phyloP scores from a whole-genome alignment of 768 basidiomycete species.

The Boletus edulis region DNA sequence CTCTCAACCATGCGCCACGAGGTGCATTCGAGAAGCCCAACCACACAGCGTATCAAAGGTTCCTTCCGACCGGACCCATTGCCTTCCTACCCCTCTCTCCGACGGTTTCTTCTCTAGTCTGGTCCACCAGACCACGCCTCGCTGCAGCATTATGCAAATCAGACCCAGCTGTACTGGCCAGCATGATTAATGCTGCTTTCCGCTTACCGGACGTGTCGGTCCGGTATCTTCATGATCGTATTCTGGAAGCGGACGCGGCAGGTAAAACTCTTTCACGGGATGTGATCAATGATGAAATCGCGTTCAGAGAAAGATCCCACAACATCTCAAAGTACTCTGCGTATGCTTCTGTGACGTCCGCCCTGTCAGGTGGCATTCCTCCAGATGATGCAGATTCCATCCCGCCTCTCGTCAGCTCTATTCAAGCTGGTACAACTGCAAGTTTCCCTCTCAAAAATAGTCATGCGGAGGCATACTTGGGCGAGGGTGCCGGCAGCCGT shows the following conservation, averaged over 20 bases:
- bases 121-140: constrained; percentile 82
- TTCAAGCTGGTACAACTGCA: constrained; percentile 74
- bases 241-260: constrained; percentile 51
- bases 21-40: constrained; percentile 61
- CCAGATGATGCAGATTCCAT: constrained; percentile 56
- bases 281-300: constrained; percentile 59
- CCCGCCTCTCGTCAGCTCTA: constrained; percentile 70
- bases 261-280: constrained; percentile 46
- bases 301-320: constrained; percentile 74
- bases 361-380: constrained; percentile 49
- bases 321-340: constrained; percentile 61
- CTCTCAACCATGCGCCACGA: constrained; percentile 71
- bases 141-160: constrained; percentile 69
- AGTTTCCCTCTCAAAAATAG: constrained; percentile 88
- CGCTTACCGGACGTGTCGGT: constrained; percentile 75
- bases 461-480: constrained; percentile 85
- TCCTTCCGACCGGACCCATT: constrained; percentile 92
- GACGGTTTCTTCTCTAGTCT: constrained; percentile 83
- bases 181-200: constrained; percentile 90
- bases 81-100: constrained; percentile 89
- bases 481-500: constrained; percentile 60
- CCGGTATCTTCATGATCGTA: constrained; percentile 57
- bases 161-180: constrained; percentile 58
- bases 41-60: constrained; percentile 88
- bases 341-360: constrained; percentile 47